phyloP scores from a whole-genome alignment of 768 basidiomycete genomes.

The Daedalea quercina region DNA sequence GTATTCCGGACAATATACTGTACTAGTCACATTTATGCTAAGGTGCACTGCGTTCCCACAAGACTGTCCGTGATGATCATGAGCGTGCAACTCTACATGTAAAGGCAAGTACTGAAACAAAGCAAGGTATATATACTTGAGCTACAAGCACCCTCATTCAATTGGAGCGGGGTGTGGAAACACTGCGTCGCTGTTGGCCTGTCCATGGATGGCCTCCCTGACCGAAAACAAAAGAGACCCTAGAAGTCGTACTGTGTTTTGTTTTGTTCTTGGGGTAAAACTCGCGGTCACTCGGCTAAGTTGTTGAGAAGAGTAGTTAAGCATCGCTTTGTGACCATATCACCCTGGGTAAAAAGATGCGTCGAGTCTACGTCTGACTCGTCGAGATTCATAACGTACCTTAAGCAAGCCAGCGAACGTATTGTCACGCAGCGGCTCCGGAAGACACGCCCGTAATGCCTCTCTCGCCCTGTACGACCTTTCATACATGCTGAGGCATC shows the following conservation, averaged over 20 bases:
- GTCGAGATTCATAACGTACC: slow-evolving; percentile 33
- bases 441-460: slow-evolving; percentile 90
- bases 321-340: slow-evolving; percentile 97
- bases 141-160: background rate
- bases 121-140: slow-evolving; percentile 3
- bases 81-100: background rate
- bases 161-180: background rate
- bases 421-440: slow-evolving; percentile 89
- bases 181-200: background rate
- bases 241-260: background rate
- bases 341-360: slow-evolving; percentile 48
- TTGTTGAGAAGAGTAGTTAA: slow-evolving; percentile 87
- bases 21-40: slow-evolving; percentile 4
- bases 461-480: slow-evolving; percentile 73
- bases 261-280: background rate
- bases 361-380: background rate
- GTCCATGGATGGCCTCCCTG: background rate
- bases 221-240: background rate
- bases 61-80: slow-evolving; percentile 1
- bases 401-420: slow-evolving; percentile 91
- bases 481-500: background rate
- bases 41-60: slow-evolving; percentile 2
- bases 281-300: slow-evolving; percentile 49
- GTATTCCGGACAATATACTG: slow-evolving; percentile 4
- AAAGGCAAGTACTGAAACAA: slow-evolving; percentile 1